Base-by-base conservation (phyloP, 805 yeast genomes). In the Brettanomyces nanus region DNA sequence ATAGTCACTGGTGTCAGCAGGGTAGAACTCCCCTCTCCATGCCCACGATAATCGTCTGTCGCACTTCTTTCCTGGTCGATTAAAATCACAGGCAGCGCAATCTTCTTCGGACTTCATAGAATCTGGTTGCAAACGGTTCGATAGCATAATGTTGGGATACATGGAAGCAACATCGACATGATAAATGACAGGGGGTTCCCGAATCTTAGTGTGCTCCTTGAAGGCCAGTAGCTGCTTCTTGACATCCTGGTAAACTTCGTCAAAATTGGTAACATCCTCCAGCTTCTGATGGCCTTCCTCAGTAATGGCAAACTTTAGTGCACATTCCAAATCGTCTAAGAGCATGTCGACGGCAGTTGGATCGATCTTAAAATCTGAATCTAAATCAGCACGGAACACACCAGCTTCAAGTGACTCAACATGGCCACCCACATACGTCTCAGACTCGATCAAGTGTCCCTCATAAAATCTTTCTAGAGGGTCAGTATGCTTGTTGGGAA, bases 81-180 rank as follows among this genome's bases (percentile, higher is more conserved):
- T 92, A 63, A 87, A 94, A 51, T 92, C 98, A 65, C 99, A 94
- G 30, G 94, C 78, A 0, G 98, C 97, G 63, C 98, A 94, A 52
- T 87, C 95, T 49, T 85, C 85, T 53, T 90, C 97, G 0, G 81
- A 66, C 47, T 92, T 89, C 86, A 92, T 90, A 3, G 97, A 89
- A 61, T 92, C 99, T 0, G 99, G 99, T 58, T 92, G 99, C 37
- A 92, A 68, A 54, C 99, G 76, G 61, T 92, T 92, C 0, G 97
- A 84, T 5, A 95, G 86, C 97, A 92, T 92, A 56, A 92, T 92
- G 54, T 92, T 92, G 5, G 99, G 99, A 54, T 92, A 92, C 99
- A 92, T 92, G 1, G 98, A 92, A 1, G 99, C 97, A 36, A 92
- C 99, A 66, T 92, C 99, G 27, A 94, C 95, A 54, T 92, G 99